A percentile compares a stretch with the other conserved stretches of the same genome.
These are phyloP conservation scores for Boechera divaricarpa DNA, from an alignment of 345 rosid genomes.

Conservation along the genomic window DNA sequence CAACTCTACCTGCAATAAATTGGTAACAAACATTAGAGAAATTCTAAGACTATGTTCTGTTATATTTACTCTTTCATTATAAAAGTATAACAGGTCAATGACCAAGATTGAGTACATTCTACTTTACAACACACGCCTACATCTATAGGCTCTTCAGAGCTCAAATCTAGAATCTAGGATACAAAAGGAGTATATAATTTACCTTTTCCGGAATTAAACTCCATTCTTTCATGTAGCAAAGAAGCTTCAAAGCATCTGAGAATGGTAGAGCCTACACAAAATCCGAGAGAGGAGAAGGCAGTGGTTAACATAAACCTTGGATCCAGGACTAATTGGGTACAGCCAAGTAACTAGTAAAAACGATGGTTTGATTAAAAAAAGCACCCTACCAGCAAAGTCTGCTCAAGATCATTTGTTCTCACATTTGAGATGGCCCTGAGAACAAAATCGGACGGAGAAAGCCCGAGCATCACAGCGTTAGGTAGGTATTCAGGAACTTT, in stretches of 20 bases:
- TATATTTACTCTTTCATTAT: background rate
- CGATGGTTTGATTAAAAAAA: background rate
- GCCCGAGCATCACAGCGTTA: slow-evolving; percentile 71
- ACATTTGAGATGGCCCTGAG: slow-evolving; percentile 74
- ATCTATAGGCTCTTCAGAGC: background rate
- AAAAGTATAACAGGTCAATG: background rate
- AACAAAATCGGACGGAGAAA: slow-evolving; percentile 79
- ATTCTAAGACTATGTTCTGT: background rate
- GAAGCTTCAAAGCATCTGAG: slow-evolving; percentile 88
- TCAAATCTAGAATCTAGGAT: background rate
- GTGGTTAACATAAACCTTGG: slow-evolving; percentile 8
- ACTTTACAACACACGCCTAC: background rate
- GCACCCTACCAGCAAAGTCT: slow-evolving; percentile 77
- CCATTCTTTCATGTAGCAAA: slow-evolving; percentile 79
- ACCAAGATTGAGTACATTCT: background rate
- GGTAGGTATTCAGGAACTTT: slow-evolving; percentile 62
- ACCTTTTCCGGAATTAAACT: slow-evolving; percentile 84
- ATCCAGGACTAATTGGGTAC: background rate
- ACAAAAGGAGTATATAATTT: slow-evolving; percentile 21
- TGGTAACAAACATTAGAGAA: background rate
- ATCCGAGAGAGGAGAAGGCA: slow-evolving; percentile 3
- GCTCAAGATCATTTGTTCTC: slow-evolving; percentile 85
- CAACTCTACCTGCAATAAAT: slow-evolving; percentile 70
- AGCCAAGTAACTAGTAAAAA: slow-evolving; percentile 8
- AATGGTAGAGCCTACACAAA: slow-evolving; percentile 77